Evolutionary conservation across 805 yeast species (phyloP), one percentile per base, ranked within the genome.

Genomic region (Ogataea corticis): DNA sequence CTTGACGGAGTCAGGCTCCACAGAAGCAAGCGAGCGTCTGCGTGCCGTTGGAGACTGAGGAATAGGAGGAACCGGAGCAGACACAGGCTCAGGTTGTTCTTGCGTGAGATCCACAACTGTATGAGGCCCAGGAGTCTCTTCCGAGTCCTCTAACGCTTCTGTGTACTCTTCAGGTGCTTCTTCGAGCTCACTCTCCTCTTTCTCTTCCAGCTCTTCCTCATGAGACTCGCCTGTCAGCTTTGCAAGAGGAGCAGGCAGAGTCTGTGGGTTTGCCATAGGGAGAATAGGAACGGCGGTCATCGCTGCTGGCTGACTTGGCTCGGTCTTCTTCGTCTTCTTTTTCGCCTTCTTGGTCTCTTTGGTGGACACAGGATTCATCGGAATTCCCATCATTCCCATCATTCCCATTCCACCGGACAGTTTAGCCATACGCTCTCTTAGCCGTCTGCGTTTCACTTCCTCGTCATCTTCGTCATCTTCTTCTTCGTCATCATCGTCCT

Each of bases 351-450:
- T 51, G 48, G 52, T 53, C 36, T 32, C 53, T 9, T 28, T 57
- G 10, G 27, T 58, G 31, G 48, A n/a, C 9, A 51, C 23, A 16
- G 60, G 41, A 13, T 59, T 39, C 45, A 56, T 48, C 19, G 66
- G 63, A 63, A 76, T 69, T 2, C 83, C 83, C 80, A 79, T 75
- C 84, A 79, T 79, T 35, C 90, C 91, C 66, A 82, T 76, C 82
- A 86, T 79, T 46, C 87, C 84, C 68, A 85, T 76, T 4, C 90
- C 90, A 16, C 96, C 96, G 0, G 97, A 86, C 15, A 92, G 76
- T 57, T 84, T 87, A n/a, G 99, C 98, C 97, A 92, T 92, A 49
- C 97, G 79, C 52, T 87, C 97, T 16, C 95, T 83, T 42, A 92
- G 71, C 6, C 84, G 87, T 38, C 84, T 77, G 56, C 94, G 78